Percentiles rank a stretch among this genome's conserved stretches.
These are phyloP conservation scores for Styphnolobium japonicum DNA, from an alignment of 306 rosid genomes.

Conservation along the genomic window DNA sequence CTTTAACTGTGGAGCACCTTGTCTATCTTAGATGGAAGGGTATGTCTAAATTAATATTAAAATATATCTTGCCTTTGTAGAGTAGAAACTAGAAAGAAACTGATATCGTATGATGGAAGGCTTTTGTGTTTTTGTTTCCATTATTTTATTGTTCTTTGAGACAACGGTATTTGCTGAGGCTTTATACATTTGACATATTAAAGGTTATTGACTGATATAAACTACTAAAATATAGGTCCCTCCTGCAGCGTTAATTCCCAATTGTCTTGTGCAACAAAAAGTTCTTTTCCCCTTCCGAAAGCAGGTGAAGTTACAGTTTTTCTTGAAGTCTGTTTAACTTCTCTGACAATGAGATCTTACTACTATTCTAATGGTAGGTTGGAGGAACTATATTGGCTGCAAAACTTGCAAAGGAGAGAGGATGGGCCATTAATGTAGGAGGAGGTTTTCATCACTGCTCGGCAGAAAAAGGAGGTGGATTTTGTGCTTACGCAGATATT, in stretches of 20 bases:
- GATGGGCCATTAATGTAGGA: slow-evolving; percentile 96
- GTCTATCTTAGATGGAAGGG: neutral
- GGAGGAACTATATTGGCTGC: slow-evolving; percentile 91
- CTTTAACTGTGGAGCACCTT: neutral
- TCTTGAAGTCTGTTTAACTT: neutral
- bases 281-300: slow-evolving; percentile 79
- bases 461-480: slow-evolving; percentile 82
- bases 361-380: slow-evolving; percentile 48
- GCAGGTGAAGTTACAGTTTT: slow-evolving; percentile 50
- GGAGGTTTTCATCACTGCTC: slow-evolving; percentile 98
- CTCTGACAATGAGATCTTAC: neutral
- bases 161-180: neutral
- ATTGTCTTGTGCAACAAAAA: slow-evolving; percentile 66
- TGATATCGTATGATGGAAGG: neutral
- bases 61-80: neutral
- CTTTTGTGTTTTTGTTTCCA: slow-evolving; percentile 8
- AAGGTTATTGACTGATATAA: slow-evolving; percentile 10
- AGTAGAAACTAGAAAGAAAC: neutral
- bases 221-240: slow-evolving; percentile 62
- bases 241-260: slow-evolving; percentile 79
- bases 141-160: slow-evolving; percentile 9
- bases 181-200: slow-evolving; percentile 8
- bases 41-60: neutral
- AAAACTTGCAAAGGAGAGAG: slow-evolving; percentile 87
- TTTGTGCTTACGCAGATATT: slow-evolving; percentile 88